A percentile compares a stretch with the other conserved stretches of the same genome.
These are phyloP conservation scores for Cymodocea nodosa DNA, from an alignment of 116 monocot genomes.

Conservation along the genomic window DNA sequence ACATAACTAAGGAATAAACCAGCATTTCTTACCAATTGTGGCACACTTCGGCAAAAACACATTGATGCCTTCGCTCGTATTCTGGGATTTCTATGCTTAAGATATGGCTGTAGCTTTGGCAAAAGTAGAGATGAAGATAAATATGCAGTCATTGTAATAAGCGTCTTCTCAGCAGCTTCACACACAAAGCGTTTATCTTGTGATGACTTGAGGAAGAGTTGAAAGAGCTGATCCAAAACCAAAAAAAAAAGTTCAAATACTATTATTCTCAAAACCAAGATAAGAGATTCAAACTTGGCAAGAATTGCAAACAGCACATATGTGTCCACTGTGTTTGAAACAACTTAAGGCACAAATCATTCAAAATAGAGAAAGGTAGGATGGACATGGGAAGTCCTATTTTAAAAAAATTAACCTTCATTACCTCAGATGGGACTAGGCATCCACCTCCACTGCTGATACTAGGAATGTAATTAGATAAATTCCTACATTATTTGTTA, in stretches of 20 bases:
- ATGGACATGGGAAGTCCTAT: too few relatives aligned
- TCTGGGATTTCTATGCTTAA: conserved; percentile 81
- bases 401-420: too few relatives aligned
- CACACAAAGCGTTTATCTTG: conserved; percentile 99
- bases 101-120: conserved; percentile 71
- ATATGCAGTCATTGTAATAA: conserved; percentile 72
- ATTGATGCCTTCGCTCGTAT: conserved; percentile 91
- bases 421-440: too few relatives aligned
- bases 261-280: too few relatives aligned
- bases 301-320: too few relatives aligned
- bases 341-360: too few relatives aligned
- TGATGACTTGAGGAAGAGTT: conserved; percentile 90
- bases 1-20: background rate
- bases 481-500: too few relatives aligned
- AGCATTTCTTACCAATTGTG: conserved; percentile 47
- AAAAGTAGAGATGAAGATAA: conserved; percentile 63
- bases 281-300: too few relatives aligned
- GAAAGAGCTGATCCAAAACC: conserved; percentile 53
- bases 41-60: conserved; percentile 82
- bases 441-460: too few relatives aligned
- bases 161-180: conserved; percentile 78
- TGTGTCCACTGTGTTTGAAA: too few relatives aligned
- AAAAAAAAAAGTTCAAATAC: background rate
- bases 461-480: too few relatives aligned
- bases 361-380: too few relatives aligned